These are phyloP conservation scores for Emergomyces africanus DNA, from an alignment of 2,329 filamentous ascomycete species.

Conservation along the genomic window DNA sequence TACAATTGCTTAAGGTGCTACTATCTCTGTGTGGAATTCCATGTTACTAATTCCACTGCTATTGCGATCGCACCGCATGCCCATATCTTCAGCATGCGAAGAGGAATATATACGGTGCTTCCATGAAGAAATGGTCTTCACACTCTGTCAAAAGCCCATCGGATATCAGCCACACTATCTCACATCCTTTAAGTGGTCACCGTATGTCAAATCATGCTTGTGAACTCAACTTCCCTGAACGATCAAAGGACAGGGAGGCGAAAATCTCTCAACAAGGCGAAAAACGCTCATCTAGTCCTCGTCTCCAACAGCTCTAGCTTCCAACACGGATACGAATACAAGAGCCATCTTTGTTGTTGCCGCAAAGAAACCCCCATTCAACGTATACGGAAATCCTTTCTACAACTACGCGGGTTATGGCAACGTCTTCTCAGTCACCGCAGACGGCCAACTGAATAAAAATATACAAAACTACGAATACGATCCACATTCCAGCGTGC, in stretches of 20 bases:
- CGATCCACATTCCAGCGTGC: constrained; percentile 32
- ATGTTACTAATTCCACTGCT: neutral
- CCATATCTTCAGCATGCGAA: constrained; percentile 49
- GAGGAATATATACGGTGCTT: constrained; percentile 76
- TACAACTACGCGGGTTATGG: constrained; percentile 74
- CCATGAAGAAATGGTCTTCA: constrained; percentile 89
- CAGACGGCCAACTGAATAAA: constrained; percentile 27
- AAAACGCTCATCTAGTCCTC: neutral
- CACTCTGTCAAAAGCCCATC: constrained; percentile 63
- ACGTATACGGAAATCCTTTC: constrained; percentile 82
- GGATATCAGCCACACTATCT: constrained; percentile 61
- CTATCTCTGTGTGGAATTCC: neutral
- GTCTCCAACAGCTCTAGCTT: constrained; percentile 46
- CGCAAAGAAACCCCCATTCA: constrained; percentile 62
- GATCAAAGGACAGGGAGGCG: constrained; percentile 3
- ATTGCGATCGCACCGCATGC: neutral
- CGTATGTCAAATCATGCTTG: constrained; percentile 37
- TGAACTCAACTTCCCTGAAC: neutral
- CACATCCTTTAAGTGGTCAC: constrained; percentile 63
- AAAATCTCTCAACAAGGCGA: neutral
- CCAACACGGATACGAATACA: constrained; percentile 61
- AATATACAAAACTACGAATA: constrained; percentile 37
- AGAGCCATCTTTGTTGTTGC: constrained; percentile 81
- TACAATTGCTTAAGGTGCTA: neutral
- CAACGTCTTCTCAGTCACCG: constrained; percentile 47